phyloP scores from a whole-genome alignment of 1,284 basidiomycete species.

The Ustilago xerochloae region DNA sequence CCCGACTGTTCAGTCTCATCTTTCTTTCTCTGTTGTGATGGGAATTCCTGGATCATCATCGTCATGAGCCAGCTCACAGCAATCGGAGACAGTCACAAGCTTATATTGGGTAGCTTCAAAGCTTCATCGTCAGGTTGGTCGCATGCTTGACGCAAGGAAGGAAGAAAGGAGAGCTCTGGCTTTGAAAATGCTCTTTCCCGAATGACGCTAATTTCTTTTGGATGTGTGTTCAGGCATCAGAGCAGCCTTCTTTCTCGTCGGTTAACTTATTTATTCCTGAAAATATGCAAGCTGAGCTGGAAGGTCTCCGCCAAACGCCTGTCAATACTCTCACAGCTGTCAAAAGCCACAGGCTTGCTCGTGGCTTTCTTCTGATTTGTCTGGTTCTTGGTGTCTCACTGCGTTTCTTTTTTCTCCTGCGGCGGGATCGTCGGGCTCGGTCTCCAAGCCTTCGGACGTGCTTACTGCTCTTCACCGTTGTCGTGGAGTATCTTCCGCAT shows the following conservation, averaged over 20 bases:
- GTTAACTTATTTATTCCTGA: background rate
- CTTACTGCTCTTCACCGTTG: background rate
- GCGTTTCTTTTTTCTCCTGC: background rate
- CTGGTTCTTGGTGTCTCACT: too few species aligned
- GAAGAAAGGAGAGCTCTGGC: background rate
- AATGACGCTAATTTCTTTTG: background rate
- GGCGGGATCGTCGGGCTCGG: constrained; percentile 11
- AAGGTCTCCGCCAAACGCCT: constrained; percentile 1
- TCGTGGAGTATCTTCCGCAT: too few species aligned
- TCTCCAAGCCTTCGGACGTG: background rate
- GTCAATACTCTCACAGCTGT: background rate
- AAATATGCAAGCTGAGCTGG: constrained; percentile 9
- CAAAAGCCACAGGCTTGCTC: too few species aligned
- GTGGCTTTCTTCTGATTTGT: background rate
- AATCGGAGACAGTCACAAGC: too few species aligned
- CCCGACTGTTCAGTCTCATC: too few species aligned
- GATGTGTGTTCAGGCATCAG: background rate
- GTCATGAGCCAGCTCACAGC: too few species aligned
- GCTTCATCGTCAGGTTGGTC: background rate
- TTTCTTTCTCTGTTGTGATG: too few species aligned
- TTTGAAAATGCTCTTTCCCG: constrained; percentile 3
- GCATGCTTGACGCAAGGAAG: constrained; percentile 10
- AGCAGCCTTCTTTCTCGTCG: background rate
- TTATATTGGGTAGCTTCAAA: too few species aligned
- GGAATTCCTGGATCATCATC: too few species aligned